Evolutionary conservation across 2,329 filamentous ascomycete genomes (phyloP), one percentile per base, ranked within the genome.

Genomic region (Chaetomiaceae sp.): DNA sequence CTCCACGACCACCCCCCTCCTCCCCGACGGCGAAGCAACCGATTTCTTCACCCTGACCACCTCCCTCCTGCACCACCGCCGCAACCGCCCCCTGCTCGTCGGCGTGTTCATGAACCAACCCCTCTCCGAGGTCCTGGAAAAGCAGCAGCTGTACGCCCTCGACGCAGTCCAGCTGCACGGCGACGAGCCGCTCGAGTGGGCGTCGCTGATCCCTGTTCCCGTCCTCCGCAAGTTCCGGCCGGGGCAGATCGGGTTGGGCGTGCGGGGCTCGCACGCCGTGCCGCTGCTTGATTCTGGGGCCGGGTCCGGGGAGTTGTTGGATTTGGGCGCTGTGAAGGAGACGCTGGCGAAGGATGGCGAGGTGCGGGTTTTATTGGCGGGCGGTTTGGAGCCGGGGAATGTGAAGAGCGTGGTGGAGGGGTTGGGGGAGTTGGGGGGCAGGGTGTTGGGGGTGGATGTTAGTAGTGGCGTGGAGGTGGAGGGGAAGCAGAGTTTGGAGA

Each of bases 41-140:
- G 87, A 90, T 61, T 95, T 83, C 67, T 97, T 94, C 43, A 76
- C 66, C n/a, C 65, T 70, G 42, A 69, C 73, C n/a, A 56, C 64
- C 19, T 62, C 65, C 26, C 68, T 70, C 48, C 64, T 83, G 4
- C 65, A n/a, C n/a, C n/a, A n/a, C n/a, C n/a, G 75, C 62, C 62
- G 72, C 62, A 61, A 78, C 12, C 68, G 86, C 9, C 83, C 91
- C 1, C 75, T 93, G 3, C 75, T 98, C 1, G 93, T 95, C 5
- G 93, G 93, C 47, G 91, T 98, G 2, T 98, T 98, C 70, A 84
- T 87, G 58, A 86, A 96, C 63, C 91, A 97, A 61, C 81, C 91
- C 1, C 73, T 98, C 9, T 78, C 80, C 29, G 88, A 95, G 57
- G 75, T 98, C 6, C 72, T 97, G 41, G 77, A 83, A 52, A 81